Evolutionary conservation across 192 early-diverging fungal species (phyloP), one percentile per base, ranked within the genome.

Genomic region (Entomortierella parvispora): DNA sequence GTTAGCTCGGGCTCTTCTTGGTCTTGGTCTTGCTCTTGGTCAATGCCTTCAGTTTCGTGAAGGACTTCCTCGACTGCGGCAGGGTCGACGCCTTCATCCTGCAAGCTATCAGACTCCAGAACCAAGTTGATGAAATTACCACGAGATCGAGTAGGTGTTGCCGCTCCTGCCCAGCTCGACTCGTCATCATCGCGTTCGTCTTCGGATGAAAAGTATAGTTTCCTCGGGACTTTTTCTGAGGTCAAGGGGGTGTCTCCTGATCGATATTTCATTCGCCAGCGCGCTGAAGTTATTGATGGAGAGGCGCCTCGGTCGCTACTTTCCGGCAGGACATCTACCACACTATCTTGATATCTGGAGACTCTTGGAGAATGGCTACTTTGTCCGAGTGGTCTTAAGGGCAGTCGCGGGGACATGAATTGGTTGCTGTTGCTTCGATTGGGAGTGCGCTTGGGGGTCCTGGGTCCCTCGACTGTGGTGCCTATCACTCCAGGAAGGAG

Each of bases 381-480:
- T 40, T 40, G 37, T 40, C 37, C 7, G 12, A 40, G 5, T 40
- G 37, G 37, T 40, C 37, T 40, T 5, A 40, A 12, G 12, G 37
- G 37, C 12, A 40, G 12, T 12, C 37, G 37, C 5, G 37, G 37
- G 28, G 25, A n/a, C 14, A 26, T 17, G 31, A 61, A 28, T 3
- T n/a, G 17, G 44, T 56, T 47, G 14, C 14, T 11, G 32, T 23
- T 22, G 33, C 58, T 37, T 8, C 59, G 46, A 10, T 17, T 48
- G 5, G 62, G 64, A 5, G 71, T 59, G 15, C 65, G 65, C 4
- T 47, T 17, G 15, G 72, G 65, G 2, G 72, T 76, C 33, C 66
- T 76, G 29, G 65, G 72, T n/a, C 71, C 65, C 62, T 76, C 64
- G 40, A 67, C 65, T 2, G 71, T 75, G 20, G 71, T 40, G 12